Evolutionary conservation across 1,139 yeast species (phyloP).

Genomic region (Wickerhamomyces sp.): DNA sequence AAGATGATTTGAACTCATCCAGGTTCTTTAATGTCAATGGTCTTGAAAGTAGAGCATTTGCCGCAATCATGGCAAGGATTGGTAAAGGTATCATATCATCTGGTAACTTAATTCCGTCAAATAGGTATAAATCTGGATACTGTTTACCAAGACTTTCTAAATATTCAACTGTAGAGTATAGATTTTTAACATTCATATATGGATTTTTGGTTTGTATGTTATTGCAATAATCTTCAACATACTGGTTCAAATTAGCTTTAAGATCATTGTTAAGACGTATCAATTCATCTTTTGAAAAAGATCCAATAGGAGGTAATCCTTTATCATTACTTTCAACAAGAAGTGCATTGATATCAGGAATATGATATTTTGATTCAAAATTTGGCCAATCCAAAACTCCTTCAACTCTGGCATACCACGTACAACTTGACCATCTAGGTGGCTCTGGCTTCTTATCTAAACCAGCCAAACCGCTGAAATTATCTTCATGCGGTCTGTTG

Average conservation of each 20-base stretch:
- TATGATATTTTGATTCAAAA: slow-evolving; percentile 14
- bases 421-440: slow-evolving; percentile 15
- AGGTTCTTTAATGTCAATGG: slow-evolving; percentile 14
- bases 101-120: slow-evolving; percentile 9
- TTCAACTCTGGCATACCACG: slow-evolving; percentile 42
- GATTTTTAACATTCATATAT: slow-evolving; percentile 8
- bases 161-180: slow-evolving; percentile 9
- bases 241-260: slow-evolving; percentile 4
- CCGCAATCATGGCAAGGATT: slow-evolving; percentile 8
- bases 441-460: slow-evolving; percentile 1
- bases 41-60: slow-evolving; percentile 14
- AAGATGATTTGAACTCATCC: slow-evolving; percentile 8
- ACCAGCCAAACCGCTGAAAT: slow-evolving; percentile 7
- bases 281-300: slow-evolving; percentile 8
- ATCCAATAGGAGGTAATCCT: slow-evolving; percentile 8
- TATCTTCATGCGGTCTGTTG: slow-evolving; percentile 3
- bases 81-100: slow-evolving; percentile 12
- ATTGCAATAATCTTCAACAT: slow-evolving; percentile 11
- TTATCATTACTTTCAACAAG: slow-evolving; percentile 7
- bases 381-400: slow-evolving; percentile 35
- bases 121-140: slow-evolving; percentile 4
- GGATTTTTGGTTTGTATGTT: slow-evolving; percentile 19
- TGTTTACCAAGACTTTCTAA: background rate
- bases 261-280: slow-evolving; percentile 6
- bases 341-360: slow-evolving; percentile 9